Conservation (phyloP, 1,284 basidiomycete genomes). For the Rhodotorula sp. region DNA sequence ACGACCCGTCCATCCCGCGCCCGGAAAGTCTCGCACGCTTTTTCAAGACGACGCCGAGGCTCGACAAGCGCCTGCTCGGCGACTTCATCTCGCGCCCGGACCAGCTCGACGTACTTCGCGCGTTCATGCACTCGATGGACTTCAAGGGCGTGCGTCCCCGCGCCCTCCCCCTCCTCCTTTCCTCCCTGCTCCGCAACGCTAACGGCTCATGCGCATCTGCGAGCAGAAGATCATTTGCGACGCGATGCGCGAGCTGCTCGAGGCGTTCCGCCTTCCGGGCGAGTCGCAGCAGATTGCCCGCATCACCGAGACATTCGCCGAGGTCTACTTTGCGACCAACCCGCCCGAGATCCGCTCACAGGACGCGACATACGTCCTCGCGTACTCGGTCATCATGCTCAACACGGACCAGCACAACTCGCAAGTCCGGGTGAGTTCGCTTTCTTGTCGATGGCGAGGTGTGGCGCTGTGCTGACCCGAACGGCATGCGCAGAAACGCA, state of each 20-base stretch:
- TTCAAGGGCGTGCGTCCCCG: conserved; percentile 74
- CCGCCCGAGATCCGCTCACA: conserved; percentile 86
- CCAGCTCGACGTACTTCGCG: conserved; percentile 78
- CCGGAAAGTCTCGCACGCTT: conserved; percentile 70
- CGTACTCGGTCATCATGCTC: conserved; percentile 96
- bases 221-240: conserved; percentile 89
- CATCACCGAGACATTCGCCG: conserved; percentile 93
- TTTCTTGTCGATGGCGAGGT: background rate
- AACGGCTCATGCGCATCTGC: too few relatives aligned
- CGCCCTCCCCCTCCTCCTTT: background rate
- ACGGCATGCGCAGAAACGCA: conserved; percentile 66
- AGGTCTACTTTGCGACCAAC: conserved; percentile 79
- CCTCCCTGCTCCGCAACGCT: background rate
- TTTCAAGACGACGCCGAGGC: conserved; percentile 76
- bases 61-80: conserved; percentile 93
- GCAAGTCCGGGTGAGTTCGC: conserved; percentile 59
- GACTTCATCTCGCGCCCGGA: conserved; percentile 92
- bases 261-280: conserved; percentile 91
- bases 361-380: conserved; percentile 91
- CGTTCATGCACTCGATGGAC: conserved; percentile 86
- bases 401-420: conserved; percentile 98
- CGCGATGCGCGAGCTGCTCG: conserved; percentile 90
- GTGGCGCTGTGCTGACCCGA: background rate
- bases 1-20: conserved; percentile 53
- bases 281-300: conserved; percentile 92